These are phyloP conservation scores for Baorangia bicolor DNA, from an alignment of 768 basidiomycete species.

Conservation along the genomic window DNA sequence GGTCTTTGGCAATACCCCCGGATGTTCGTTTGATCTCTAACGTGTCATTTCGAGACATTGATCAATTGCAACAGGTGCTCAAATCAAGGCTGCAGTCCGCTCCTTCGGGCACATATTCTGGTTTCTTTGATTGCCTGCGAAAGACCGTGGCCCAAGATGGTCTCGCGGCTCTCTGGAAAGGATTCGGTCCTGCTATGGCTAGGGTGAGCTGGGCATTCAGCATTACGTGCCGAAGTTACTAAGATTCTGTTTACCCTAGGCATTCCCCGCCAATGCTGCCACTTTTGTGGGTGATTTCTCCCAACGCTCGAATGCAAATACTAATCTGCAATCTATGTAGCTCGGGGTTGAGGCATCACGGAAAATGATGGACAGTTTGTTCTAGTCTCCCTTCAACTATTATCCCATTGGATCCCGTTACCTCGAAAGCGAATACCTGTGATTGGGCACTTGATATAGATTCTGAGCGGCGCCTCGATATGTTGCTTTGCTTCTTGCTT, in stretches of 20 bases:
- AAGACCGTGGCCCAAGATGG: slow-evolving; percentile 93
- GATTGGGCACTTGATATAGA: slow-evolving; percentile 3
- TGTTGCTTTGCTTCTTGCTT: neutral
- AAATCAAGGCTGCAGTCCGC: slow-evolving; percentile 97
- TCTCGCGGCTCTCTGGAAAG: slow-evolving; percentile 88
- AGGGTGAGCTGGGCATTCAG: slow-evolving; percentile 48
- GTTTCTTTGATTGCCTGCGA: slow-evolving; percentile 86
- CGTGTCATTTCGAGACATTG: neutral
- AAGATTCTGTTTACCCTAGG: slow-evolving; percentile 43
- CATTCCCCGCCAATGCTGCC: slow-evolving; percentile 97
- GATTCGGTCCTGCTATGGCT: slow-evolving; percentile 97
- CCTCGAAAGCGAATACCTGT: slow-evolving; percentile 5
- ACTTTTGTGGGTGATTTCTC: slow-evolving; percentile 65
- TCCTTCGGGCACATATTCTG: slow-evolving; percentile 95
- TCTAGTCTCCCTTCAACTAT: slow-evolving; percentile 29
- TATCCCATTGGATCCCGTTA: neutral
- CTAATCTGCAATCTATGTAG: slow-evolving; percentile 37
- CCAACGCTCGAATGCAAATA: neutral
- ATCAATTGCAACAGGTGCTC: slow-evolving; percentile 61
- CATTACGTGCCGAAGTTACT: neutral
- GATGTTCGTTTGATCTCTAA: slow-evolving; percentile 58
- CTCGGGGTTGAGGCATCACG: slow-evolving; percentile 91
- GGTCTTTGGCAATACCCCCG: slow-evolving; percentile 95
- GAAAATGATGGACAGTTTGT: slow-evolving; percentile 74
- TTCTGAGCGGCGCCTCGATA: slow-evolving; percentile 6